Conservation (phyloP, 495 filamentous ascomycete species). For the Umbilicaria muhlenbergii region DNA sequence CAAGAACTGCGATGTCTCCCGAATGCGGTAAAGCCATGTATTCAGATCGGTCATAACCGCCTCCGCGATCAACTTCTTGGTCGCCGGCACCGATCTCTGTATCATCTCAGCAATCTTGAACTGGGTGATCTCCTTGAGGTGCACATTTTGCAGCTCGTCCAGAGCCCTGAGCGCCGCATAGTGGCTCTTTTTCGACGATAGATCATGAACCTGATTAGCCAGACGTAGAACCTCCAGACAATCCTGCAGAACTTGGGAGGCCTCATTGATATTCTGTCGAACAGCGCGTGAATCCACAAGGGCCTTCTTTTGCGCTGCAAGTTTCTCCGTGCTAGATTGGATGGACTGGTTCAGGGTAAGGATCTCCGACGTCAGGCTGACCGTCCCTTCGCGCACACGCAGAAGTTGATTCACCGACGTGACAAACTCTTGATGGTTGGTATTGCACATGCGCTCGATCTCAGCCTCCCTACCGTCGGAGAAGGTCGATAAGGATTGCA, state of each 20-base stretch:
- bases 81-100: constrained; percentile 83
- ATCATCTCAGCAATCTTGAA: constrained; percentile 95
- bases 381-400: constrained; percentile 75
- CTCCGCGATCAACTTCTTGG: constrained; percentile 83
- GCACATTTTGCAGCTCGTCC: constrained; percentile 92
- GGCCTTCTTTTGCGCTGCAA: constrained; percentile 87
- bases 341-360: constrained; percentile 85
- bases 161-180: constrained; percentile 87
- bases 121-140: constrained; percentile 80
- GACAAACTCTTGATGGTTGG: constrained; percentile 93
- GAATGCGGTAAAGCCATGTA: constrained; percentile 91
- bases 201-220: constrained; percentile 87
- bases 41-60: constrained; percentile 95
- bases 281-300: constrained; percentile 82
- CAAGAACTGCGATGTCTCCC: constrained; percentile 87
- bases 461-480: constrained; percentile 74
- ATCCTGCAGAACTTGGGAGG: constrained; percentile 73
- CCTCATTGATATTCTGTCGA: constrained; percentile 91
- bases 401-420: constrained; percentile 84
- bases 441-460: constrained; percentile 88
- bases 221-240: constrained; percentile 84
- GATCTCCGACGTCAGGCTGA: constrained; percentile 78
- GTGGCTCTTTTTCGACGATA: constrained; percentile 81
- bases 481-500: constrained; percentile 64
- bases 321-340: constrained; percentile 83